Conservation (phyloP, 495 filamentous ascomycete species). For the Pseudevernia furfuracea region DNA sequence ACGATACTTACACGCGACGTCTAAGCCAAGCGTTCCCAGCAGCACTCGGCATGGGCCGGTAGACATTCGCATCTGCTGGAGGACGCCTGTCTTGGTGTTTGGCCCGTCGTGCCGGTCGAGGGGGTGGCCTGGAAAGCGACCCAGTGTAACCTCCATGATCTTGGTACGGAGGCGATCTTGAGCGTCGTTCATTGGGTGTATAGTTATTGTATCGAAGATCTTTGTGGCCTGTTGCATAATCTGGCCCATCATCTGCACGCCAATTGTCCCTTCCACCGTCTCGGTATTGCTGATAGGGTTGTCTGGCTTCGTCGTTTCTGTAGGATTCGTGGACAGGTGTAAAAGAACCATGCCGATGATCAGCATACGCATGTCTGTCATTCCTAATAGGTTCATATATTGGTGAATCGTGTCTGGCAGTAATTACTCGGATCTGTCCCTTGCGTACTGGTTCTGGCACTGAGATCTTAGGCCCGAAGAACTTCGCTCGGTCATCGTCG, state of each 20-base stretch:
- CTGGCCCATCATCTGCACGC: neutral
- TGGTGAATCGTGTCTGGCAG: neutral
- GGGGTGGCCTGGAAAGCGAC: neutral
- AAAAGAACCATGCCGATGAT: neutral
- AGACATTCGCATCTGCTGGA: constrained; percentile 10
- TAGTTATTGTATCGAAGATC: constrained; percentile 4
- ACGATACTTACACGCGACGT: constrained; percentile 24
- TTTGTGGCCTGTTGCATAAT: neutral
- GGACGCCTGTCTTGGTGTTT: constrained; percentile 6
- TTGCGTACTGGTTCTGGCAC: constrained; percentile 18
- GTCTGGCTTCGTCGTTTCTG: neutral
- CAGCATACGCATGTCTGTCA: neutral
- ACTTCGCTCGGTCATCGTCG: constrained; percentile 25
- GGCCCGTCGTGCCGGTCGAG: constrained; percentile 3
- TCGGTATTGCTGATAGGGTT: constrained; percentile 1
- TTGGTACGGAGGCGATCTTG: constrained; percentile 6
- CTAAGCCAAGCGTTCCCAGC: constrained; percentile 33
- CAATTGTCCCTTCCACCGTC: neutral
- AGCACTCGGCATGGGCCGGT: constrained; percentile 35
- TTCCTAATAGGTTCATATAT: neutral
- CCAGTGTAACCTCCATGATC: constrained; percentile 5
- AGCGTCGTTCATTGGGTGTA: constrained; percentile 8
- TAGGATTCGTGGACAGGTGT: constrained; percentile 1
- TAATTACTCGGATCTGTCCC: constrained; percentile 27
- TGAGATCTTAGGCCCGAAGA: constrained; percentile 27